A percentile compares a stretch with the other conserved stretches of the same genome.
These are phyloP conservation scores for Metroxylon sagu DNA, from an alignment of 176 grass and related monocot species.

Conservation along the genomic window DNA sequence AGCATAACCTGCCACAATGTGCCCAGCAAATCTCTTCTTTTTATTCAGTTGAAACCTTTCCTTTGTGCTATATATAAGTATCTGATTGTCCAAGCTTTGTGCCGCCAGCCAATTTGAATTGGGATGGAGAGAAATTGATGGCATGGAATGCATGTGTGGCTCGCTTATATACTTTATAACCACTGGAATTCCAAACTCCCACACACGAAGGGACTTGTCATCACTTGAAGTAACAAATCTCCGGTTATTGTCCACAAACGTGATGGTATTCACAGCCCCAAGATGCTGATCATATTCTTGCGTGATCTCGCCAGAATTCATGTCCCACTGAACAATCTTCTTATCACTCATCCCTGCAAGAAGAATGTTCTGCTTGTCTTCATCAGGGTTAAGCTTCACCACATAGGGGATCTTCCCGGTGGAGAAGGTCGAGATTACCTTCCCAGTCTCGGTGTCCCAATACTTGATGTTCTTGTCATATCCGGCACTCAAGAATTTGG, in stretches of 20 bases:
- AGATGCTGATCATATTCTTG: constrained; percentile 98
- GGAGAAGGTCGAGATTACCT: constrained; percentile 97
- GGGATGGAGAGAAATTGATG: constrained; percentile 69
- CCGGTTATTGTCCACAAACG: constrained; percentile 94
- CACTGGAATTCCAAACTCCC: constrained; percentile 97
- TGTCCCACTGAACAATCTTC: constrained; percentile 99
- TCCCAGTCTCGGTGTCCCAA: constrained; percentile 96
- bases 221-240: constrained; percentile 98
- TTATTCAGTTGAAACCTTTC: constrained; percentile 99
- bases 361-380: constrained; percentile 96
- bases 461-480: constrained; percentile 98
- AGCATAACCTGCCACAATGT: constrained; percentile 93
- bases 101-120: constrained; percentile 96
- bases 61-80: constrained; percentile 98
- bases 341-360: constrained; percentile 99
- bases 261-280: constrained; percentile 93
- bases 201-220: constrained; percentile 88
- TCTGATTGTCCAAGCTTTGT: constrained; percentile 98
- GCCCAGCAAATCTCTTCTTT: constrained; percentile 96
- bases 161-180: constrained; percentile 99
- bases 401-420: constrained; percentile 93
- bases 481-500: constrained; percentile 88
- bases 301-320: constrained; percentile 88
- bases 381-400: constrained; percentile 93
- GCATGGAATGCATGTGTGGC: constrained; percentile 99